Conservation (phyloP, 2,329 filamentous ascomycete genomes). For the Nannizziopsis barbatae region DNA sequence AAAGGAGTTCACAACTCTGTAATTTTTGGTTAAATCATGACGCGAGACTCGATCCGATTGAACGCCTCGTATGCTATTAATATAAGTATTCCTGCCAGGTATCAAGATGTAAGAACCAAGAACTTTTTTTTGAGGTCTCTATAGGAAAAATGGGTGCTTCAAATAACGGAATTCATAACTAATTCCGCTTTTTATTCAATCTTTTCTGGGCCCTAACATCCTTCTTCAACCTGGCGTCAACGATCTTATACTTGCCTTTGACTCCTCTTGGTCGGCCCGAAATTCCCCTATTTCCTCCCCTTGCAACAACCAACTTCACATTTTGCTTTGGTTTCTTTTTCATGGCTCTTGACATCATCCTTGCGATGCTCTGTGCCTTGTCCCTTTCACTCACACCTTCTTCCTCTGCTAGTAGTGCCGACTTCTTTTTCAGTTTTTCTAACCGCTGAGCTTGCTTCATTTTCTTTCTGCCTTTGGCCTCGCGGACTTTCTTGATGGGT, state of each 20-base stretch:
- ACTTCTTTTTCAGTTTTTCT: slow-evolving; percentile 96
- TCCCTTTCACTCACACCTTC: slow-evolving; percentile 93
- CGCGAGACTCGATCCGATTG: too few species aligned
- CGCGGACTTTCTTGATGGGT: slow-evolving; percentile 97
- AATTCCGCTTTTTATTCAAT: slow-evolving; percentile 58
- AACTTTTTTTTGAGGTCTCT: too few species aligned
- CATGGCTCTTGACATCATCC: slow-evolving; percentile 66
- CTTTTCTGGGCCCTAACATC: slow-evolving; percentile 82
- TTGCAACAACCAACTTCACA: slow-evolving; percentile 80
- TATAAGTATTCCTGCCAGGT: too few species aligned
- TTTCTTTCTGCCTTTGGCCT: slow-evolving; percentile 94
- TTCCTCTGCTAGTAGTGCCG: slow-evolving; percentile 75
- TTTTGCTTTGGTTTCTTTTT: slow-evolving; percentile 78
- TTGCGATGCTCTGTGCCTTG: slow-evolving; percentile 74
- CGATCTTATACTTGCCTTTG: slow-evolving; percentile 95
- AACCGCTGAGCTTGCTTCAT: slow-evolving; percentile 81
- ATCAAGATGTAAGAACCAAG: too few species aligned
- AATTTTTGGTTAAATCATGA: too few species aligned
- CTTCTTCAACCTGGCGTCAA: slow-evolving; percentile 92
- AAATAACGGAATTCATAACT: slow-evolving; percentile 11
- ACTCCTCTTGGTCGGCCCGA: slow-evolving; percentile 79
- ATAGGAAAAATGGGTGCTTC: too few species aligned
- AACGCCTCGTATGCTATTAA: too few species aligned
- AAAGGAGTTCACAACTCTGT: too few species aligned
- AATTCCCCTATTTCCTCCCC: slow-evolving; percentile 71